Evolutionary conservation across 306 rosid species (phyloP).

Genomic region (Begonia fuchsioides): DNA sequence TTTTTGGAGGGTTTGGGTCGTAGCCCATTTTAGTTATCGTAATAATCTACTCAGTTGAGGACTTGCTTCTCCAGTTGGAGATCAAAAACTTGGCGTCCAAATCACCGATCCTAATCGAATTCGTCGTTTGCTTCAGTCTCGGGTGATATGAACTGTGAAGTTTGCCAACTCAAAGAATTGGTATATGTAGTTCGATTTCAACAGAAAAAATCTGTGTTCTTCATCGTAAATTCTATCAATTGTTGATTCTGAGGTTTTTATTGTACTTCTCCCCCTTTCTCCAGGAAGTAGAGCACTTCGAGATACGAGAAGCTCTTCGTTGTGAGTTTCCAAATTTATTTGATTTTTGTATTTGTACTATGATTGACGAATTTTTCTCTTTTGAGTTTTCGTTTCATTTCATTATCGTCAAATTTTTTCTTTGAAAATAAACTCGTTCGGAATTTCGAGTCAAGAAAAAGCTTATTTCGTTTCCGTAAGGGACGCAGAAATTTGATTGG

Average conservation of each 20-base stretch:
- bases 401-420: no score
- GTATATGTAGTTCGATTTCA: slow-evolving; percentile 16
- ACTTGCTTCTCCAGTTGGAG: no score
- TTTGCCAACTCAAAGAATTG: slow-evolving; percentile 85
- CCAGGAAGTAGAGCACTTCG: slow-evolving; percentile 80
- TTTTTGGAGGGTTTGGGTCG: no score
- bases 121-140: background rate
- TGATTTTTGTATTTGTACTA: background rate
- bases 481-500: background rate
- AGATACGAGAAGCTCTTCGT: slow-evolving; percentile 88
- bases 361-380: no score
- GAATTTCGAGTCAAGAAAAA: no score
- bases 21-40: no score
- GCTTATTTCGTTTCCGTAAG: no score
- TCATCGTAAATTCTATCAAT: background rate
- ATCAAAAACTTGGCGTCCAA: no score
- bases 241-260: slow-evolving; percentile 1
- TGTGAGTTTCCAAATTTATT: slow-evolving; percentile 28
- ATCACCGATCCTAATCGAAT: no score
- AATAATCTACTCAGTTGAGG: no score
- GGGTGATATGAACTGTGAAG: slow-evolving; percentile 74
- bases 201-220: background rate
- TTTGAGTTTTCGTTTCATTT: no score
- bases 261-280: slow-evolving; percentile 3
- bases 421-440: no score